Percentiles rank a stretch among this genome's conserved stretches.
These are phyloP conservation scores for Blepharisma stoltei DNA, from an alignment of 73 alveolate genomes.

Conservation along the genomic window DNA sequence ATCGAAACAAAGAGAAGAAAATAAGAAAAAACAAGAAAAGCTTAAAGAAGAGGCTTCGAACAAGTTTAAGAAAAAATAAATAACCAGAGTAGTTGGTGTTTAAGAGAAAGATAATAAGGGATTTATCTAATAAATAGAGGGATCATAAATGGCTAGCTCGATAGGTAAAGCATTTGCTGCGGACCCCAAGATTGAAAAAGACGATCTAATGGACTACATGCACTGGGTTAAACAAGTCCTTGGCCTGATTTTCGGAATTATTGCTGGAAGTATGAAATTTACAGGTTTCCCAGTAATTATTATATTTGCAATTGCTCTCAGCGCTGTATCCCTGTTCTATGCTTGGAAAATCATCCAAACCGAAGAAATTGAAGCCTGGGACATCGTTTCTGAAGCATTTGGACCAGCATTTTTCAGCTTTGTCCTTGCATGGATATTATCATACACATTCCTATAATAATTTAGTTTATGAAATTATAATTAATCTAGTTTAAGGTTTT, in stretches of 20 bases:
- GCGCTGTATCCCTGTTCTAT: neutral
- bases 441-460: neutral
- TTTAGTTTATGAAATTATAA: neutral
- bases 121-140: too few relatives aligned
- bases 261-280: neutral
- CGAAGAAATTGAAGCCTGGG: slow-evolving; percentile 16
- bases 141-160: too few relatives aligned
- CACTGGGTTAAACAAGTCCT: slow-evolving; percentile 19
- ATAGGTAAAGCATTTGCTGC: too few relatives aligned
- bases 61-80: slow-evolving; percentile 12
- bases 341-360: slow-evolving; percentile 18
- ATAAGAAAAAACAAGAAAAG: neutral
- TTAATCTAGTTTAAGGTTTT: too few relatives aligned
- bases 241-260: neutral
- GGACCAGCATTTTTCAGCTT: slow-evolving; percentile 25
- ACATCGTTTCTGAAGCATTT: slow-evolving; percentile 14
- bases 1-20: slow-evolving; percentile 24
- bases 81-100: neutral
- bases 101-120: too few relatives aligned
- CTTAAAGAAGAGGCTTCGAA: slow-evolving; percentile 18
- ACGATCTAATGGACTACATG: neutral
- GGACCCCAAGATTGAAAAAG: neutral
- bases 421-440: neutral
- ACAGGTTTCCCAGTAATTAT: slow-evolving; percentile 8
- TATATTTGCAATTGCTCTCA: neutral